These are phyloP conservation scores for Brettanomyces naardenensis DNA, from an alignment of 805 yeast species.

Conservation along the genomic window DNA sequence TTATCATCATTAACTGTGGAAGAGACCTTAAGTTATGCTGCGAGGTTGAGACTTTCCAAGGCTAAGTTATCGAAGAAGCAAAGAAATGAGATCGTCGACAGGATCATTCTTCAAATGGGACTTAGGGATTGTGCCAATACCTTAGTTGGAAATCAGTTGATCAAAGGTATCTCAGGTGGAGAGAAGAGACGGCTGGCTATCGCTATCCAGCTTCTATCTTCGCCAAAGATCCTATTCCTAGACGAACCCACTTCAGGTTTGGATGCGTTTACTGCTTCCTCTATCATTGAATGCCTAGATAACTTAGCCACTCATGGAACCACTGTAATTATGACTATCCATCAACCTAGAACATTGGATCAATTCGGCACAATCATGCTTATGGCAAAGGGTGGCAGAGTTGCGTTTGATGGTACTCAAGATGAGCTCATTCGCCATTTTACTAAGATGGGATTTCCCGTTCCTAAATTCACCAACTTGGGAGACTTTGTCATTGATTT, in stretches of 20 bases:
- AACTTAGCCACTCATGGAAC: constrained; percentile 47
- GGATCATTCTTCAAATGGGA: constrained; percentile 60
- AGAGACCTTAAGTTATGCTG: constrained; percentile 70
- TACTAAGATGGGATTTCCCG: constrained; percentile 36
- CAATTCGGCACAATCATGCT: constrained; percentile 66
- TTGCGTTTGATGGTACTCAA: constrained; percentile 59
- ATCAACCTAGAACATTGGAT: constrained; percentile 69
- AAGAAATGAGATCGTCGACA: constrained; percentile 40
- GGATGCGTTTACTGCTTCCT: constrained; percentile 69
- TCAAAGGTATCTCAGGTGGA: constrained; percentile 67
- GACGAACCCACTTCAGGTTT: constrained; percentile 91
- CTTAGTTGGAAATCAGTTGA: constrained; percentile 50
- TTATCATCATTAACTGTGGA: constrained; percentile 66
- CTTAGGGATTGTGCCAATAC: constrained; percentile 71
- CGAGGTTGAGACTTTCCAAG: constrained; percentile 52
- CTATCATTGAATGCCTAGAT: constrained; percentile 54
- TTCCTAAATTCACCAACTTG: constrained; percentile 56
- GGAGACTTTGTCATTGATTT: constrained; percentile 73
- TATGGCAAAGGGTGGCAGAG: constrained; percentile 65
- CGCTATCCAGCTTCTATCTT: constrained; percentile 67
- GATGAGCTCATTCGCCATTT: constrained; percentile 41
- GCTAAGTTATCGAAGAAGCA: constrained; percentile 28
- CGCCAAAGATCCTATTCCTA: constrained; percentile 61
- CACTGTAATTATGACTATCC: constrained; percentile 70
- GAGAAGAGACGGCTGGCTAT: constrained; percentile 80